A percentile compares a stretch with the other conserved stretches of the same genome.
Conservation (phyloP, 2,329 filamentous ascomycete species). For the Aspergillus sclerotialis region DNA sequence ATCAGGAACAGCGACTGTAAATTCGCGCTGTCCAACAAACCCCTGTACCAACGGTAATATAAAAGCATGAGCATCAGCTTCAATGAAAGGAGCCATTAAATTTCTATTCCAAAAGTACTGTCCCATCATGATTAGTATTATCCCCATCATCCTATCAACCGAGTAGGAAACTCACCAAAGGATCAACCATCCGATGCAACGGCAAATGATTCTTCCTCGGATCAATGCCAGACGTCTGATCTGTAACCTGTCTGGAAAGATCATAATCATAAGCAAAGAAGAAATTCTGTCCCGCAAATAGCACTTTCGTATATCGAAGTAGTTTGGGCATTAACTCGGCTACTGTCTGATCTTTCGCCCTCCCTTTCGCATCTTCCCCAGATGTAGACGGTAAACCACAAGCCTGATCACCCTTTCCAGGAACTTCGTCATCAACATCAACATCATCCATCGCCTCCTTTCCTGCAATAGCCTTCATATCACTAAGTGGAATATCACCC, state of each 20-base stretch:
- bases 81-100: slow-evolving; percentile 65
- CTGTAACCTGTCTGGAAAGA: slow-evolving; percentile 61
- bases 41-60: slow-evolving; percentile 84
- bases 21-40: slow-evolving; percentile 80
- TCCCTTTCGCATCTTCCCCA: slow-evolving; percentile 5
- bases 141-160: no score
- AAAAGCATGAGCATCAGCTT: slow-evolving; percentile 63
- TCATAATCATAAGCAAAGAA: slow-evolving; percentile 95
- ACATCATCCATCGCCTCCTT: background rate
- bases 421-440: background rate
- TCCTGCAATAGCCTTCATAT: slow-evolving; percentile 5
- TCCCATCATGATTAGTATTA: background rate
- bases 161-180: slow-evolving; percentile 40
- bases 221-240: no score
- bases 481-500: slow-evolving; percentile 13
- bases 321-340: slow-evolving; percentile 76
- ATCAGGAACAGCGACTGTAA: slow-evolving; percentile 55
- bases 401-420: background rate
- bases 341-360: slow-evolving; percentile 33
- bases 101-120: slow-evolving; percentile 87
- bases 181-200: slow-evolving; percentile 66
- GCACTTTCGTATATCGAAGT: slow-evolving; percentile 71
- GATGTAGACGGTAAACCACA: background rate
- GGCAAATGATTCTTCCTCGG: slow-evolving; percentile 46
- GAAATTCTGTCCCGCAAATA: slow-evolving; percentile 81